A percentile compares a stretch with the other conserved stretches of the same genome.
Conservation (phyloP, 2,329 filamentous ascomycete species). For the Penicillium paneum region DNA sequence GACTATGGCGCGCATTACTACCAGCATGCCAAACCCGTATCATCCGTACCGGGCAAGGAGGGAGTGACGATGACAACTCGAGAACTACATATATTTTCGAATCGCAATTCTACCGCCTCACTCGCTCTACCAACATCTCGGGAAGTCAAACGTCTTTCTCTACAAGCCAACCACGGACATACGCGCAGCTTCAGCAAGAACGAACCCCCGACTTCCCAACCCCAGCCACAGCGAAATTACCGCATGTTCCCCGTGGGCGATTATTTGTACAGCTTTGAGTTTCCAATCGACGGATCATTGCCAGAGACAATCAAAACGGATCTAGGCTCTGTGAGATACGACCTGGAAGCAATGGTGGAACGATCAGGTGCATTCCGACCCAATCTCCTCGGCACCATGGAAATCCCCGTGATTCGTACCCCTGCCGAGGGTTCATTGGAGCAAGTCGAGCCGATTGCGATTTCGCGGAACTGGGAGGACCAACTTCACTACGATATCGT, state of each 20-base stretch:
- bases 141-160: slow-evolving; percentile 66
- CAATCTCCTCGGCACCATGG: slow-evolving; percentile 77
- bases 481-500: slow-evolving; percentile 94
- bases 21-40: slow-evolving; percentile 48
- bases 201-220: slow-evolving; percentile 58
- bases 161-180: slow-evolving; percentile 76
- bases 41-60: slow-evolving; percentile 31
- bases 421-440: slow-evolving; percentile 85
- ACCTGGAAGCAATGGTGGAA: slow-evolving; percentile 79
- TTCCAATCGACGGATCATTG: slow-evolving; percentile 72
- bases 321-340: slow-evolving; percentile 82
- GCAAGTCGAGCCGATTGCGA: slow-evolving; percentile 88
- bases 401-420: slow-evolving; percentile 78
- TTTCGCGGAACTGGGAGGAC: slow-evolving; percentile 90
- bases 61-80: slow-evolving; percentile 31
- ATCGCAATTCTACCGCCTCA: slow-evolving; percentile 41
- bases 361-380: slow-evolving; percentile 85
- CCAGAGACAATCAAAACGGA: slow-evolving; percentile 84
- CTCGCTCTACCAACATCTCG: slow-evolving; percentile 43
- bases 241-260: slow-evolving; percentile 77
- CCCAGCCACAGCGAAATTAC: slow-evolving; percentile 73
- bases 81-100: slow-evolving; percentile 35
- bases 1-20: slow-evolving; percentile 63
- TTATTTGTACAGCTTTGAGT: slow-evolving; percentile 74
- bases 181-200: slow-evolving; percentile 82